These are phyloP conservation scores for Trichothecium roseum DNA, from an alignment of 2,329 filamentous ascomycete genomes.

Conservation along the genomic window DNA sequence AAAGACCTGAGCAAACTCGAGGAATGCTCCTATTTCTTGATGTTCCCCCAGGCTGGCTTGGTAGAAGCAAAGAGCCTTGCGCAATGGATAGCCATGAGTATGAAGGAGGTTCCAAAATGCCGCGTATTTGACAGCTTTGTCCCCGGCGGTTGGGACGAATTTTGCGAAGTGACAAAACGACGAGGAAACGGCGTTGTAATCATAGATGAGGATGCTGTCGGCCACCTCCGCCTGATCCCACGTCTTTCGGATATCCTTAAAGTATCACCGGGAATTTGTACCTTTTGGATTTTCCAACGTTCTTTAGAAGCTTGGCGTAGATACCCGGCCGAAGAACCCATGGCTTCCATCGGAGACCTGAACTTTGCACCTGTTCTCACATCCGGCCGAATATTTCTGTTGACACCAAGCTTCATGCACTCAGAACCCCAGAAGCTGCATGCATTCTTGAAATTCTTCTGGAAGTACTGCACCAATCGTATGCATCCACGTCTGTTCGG, in stretches of 20 bases:
- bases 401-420: constrained; percentile 31
- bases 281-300: constrained; percentile 29
- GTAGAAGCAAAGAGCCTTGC: constrained; percentile 26
- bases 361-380: constrained; percentile 18
- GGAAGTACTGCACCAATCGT: constrained; percentile 10
- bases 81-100: constrained; percentile 29
- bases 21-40: constrained; percentile 29
- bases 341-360: constrained; percentile 10
- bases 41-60: constrained; percentile 31
- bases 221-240: constrained; percentile 28
- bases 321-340: not conserved
- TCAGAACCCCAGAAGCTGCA: constrained; percentile 23
- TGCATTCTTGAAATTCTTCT: constrained; percentile 25
- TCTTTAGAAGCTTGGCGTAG: not conserved
- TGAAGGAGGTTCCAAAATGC: constrained; percentile 18
- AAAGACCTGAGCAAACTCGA: not conserved
- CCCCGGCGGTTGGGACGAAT: constrained; percentile 36
- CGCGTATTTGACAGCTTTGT: constrained; percentile 29
- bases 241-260: constrained; percentile 21
- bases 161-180: constrained; percentile 15
- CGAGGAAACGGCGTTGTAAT: constrained; percentile 23
- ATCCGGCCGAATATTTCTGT: constrained; percentile 21
- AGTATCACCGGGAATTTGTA: constrained; percentile 12
- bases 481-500: not conserved
- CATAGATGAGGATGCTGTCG: constrained; percentile 31